These are phyloP conservation scores for Solanum pennellii DNA, from an alignment of 257 asterid species.

Conservation along the genomic window DNA sequence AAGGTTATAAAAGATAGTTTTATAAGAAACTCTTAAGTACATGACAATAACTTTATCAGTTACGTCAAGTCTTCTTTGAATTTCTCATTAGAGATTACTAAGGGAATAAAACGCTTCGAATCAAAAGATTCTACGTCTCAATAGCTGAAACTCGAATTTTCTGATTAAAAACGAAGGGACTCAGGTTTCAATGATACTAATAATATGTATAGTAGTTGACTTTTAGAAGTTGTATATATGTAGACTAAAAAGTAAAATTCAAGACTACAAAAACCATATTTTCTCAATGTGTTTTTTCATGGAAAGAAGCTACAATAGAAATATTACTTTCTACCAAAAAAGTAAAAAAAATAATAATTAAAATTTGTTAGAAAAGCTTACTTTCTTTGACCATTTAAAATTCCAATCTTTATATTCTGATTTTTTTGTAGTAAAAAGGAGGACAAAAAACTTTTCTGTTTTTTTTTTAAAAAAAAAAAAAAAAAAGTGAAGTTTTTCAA, in stretches of 20 bases:
- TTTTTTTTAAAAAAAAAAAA: neutral
- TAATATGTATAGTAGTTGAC: neutral
- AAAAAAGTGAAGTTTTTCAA: neutral
- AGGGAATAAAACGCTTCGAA: neutral
- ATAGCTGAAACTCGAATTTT: neutral
- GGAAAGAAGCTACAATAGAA: neutral
- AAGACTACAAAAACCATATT: neutral
- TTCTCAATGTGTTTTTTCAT: conserved; percentile 5
- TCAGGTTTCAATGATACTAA: neutral
- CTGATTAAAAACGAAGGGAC: fast-evolving
- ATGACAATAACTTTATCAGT: no score
- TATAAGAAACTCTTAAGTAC: fast-evolving
- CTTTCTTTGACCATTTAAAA: conserved; percentile 49
- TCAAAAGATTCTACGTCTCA: neutral
- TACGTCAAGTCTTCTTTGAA: neutral
- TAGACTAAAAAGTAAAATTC: neutral
- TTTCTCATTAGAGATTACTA: neutral
- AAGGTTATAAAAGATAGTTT: neutral
- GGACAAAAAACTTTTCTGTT: neutral
- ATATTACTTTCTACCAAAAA: neutral
- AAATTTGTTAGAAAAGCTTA: conserved; percentile 10
- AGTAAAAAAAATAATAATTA: neutral
- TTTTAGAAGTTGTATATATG: neutral
- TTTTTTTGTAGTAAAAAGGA: neutral
- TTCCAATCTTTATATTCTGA: neutral